Conservation (phyloP, 345 rosid species). For the rapeseed (Brassica napus) region Da-Ae NC_063435.1:11704001-11704500, state of each 20-base stretch:
- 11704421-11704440: conserved; percentile 82
- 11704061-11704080: conserved; percentile 35
- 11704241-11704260: background rate
- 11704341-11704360: conserved; percentile 47
- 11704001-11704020: conserved; percentile 5
- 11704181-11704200: conserved; percentile 84
- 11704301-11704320: conserved; percentile 41
- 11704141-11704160: conserved; percentile 65
- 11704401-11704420: conserved; percentile 60
- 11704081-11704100: conserved; percentile 41
- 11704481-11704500: conserved; percentile 69
- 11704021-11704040: conserved; percentile 16
- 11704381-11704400: conserved; percentile 64
- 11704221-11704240: background rate
- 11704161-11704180: conserved; percentile 66
- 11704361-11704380: conserved; percentile 71
- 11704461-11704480: conserved; percentile 59
- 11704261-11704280: background rate
- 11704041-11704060: background rate
- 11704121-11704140: conserved; percentile 45
- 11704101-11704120: conserved; percentile 44
- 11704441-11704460: conserved; percentile 72
- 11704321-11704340: conserved; percentile 37
- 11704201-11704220: conserved; percentile 61
- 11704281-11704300: conserved; percentile 39